Percentiles rank a stretch among this genome's conserved stretches.
Evolutionary conservation across 83 land plant species (phyloP).

Genomic region (Diphasiastrum complanatum): DNA sequence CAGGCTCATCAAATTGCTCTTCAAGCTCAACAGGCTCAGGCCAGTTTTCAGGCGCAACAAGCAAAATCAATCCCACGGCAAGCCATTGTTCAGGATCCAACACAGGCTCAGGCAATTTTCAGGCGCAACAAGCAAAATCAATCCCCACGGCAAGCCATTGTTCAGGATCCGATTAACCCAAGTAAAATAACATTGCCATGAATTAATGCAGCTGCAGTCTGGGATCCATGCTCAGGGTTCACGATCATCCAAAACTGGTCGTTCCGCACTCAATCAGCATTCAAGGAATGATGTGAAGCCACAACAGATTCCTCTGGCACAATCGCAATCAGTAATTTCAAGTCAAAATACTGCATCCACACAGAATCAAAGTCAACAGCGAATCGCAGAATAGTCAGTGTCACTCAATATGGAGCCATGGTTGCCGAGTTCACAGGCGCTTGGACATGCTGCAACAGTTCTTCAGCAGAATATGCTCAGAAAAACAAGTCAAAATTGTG

Average conservation of each 20-base stretch:
- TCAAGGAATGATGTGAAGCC: not conserved
- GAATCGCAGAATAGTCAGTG: not conserved
- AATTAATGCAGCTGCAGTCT: not conserved
- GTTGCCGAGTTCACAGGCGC: slow-evolving; percentile 7
- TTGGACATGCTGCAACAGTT: slow-evolving; percentile 12
- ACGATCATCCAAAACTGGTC: not conserved
- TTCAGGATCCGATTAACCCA: not conserved
- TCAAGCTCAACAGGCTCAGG: no score
- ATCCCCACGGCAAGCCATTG: no score
- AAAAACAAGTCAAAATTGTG: not conserved
- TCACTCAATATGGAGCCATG: not conserved
- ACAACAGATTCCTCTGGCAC: not conserved
- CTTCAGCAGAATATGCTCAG: not conserved
- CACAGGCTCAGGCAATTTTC: no score
- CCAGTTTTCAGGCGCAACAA: no score
- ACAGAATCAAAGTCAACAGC: no score
- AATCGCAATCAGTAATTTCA: not conserved
- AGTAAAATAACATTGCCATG: not conserved
- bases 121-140: no score
- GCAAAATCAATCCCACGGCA: no score
- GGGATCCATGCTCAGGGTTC: not conserved
- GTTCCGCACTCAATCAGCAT: not conserved
- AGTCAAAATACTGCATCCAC: no score
- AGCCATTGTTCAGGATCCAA: not conserved
- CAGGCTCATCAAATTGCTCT: no score